phyloP scores from a whole-genome alignment of 164 flowering plant species.

The Piper longum region DNA sequence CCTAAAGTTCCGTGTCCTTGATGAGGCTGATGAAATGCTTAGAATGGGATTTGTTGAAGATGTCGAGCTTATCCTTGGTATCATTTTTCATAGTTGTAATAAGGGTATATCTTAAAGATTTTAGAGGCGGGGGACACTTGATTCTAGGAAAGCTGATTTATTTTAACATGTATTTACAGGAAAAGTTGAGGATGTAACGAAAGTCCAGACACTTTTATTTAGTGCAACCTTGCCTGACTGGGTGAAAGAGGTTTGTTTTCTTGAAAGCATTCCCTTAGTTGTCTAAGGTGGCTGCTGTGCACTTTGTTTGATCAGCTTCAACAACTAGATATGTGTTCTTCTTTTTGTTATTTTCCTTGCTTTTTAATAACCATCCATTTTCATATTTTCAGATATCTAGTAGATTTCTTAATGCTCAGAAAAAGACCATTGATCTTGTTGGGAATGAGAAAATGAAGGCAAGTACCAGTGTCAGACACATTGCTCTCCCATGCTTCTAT shows the following conservation, averaged over 20 bases:
- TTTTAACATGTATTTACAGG: conserved; percentile 30
- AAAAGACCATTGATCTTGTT: conserved; percentile 82
- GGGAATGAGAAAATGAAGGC: conserved; percentile 95
- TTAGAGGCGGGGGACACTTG: neutral
- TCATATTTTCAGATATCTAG: conserved; percentile 46
- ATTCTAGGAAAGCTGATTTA: neutral
- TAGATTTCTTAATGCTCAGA: conserved; percentile 59
- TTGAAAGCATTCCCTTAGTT: neutral
- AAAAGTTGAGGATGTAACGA: conserved; percentile 62
- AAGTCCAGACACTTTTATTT: conserved; percentile 94
- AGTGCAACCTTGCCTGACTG: conserved; percentile 91
- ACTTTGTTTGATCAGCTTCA: neutral
- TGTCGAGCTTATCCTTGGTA: conserved; percentile 91
- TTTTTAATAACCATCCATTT: neutral
- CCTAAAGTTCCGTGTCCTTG: conserved; percentile 80
- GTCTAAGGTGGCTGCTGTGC: neutral
- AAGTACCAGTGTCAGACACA: conserved; percentile 70
- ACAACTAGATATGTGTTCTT: neutral
- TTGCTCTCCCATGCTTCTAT: conserved; percentile 67
- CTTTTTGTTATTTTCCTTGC: neutral
- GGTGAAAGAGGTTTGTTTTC: conserved; percentile 52
- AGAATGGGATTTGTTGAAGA: conserved; percentile 97
- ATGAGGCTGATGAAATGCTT: conserved; percentile 97
- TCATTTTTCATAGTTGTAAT: neutral
- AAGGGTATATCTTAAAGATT: neutral